Evolutionary conservation across 495 filamentous ascomycete genomes (phyloP).

Genomic region (Podospora fimiseda): DNA sequence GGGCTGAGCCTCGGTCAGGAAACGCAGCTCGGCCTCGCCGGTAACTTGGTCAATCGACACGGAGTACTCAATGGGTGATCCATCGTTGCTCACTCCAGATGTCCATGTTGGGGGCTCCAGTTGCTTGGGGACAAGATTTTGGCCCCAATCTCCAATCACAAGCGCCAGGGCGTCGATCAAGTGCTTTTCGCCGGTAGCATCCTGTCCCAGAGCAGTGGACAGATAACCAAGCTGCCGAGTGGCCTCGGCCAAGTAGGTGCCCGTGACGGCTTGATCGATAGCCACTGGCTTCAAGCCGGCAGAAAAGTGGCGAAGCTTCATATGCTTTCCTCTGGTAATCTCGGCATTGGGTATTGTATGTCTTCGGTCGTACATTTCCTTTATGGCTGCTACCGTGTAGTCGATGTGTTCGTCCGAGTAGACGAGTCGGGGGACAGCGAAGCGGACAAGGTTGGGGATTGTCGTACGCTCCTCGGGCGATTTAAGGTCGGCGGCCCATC

Average conservation of each 20-base stretch:
- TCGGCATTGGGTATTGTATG: conserved; percentile 3
- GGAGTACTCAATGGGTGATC: conserved; percentile 3
- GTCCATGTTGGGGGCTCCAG: not conserved
- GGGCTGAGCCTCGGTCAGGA: conserved; percentile 8
- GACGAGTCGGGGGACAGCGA: conserved; percentile 1
- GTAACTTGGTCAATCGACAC: conserved; percentile 2
- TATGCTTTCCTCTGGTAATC: conserved; percentile 6
- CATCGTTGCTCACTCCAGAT: conserved; percentile 5
- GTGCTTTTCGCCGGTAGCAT: not conserved
- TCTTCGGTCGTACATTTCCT: not conserved
- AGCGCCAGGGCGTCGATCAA: not conserved
- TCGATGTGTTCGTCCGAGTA: conserved; percentile 4
- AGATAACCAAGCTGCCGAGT: conserved; percentile 1
- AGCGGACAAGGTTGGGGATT: conserved; percentile 3
- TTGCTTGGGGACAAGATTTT: not conserved
- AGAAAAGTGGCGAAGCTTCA: conserved; percentile 7
- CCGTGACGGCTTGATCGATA: not conserved
- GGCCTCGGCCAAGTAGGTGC: not conserved
- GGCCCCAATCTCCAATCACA: not conserved
- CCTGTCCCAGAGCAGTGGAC: not conserved
- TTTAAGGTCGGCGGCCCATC: conserved; percentile 2
- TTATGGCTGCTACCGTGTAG: conserved; percentile 2
- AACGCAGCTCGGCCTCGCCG: conserved; percentile 5
- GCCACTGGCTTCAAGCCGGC: conserved; percentile 4
- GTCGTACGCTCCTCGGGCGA: not conserved